Conservation (phyloP, 2,329 filamentous ascomycete genomes). For the Penicillium palitans region DNA sequence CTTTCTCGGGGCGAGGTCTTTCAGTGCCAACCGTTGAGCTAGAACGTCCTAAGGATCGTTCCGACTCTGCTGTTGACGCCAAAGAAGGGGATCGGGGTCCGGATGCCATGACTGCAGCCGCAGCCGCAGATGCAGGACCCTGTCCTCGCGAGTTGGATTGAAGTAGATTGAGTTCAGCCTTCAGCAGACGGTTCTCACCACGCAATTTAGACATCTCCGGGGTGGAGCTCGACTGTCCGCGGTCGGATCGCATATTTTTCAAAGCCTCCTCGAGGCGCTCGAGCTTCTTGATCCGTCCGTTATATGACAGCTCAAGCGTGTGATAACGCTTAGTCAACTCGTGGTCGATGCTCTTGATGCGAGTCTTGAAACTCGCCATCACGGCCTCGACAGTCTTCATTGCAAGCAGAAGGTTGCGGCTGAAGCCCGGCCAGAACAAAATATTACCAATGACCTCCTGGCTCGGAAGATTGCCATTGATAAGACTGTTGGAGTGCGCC, state of each 20-base stretch:
- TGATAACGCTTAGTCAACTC: conserved; percentile 92
- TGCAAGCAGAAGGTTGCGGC: conserved; percentile 81
- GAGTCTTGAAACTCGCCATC: conserved; percentile 72
- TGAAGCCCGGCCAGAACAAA: conserved; percentile 74
- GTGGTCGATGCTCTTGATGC: conserved; percentile 82
- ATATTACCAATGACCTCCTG: conserved; percentile 83
- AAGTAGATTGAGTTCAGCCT: conserved; percentile 67
- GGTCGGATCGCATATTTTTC: conserved; percentile 55
- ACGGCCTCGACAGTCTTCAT: conserved; percentile 84
- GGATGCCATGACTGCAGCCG: conserved; percentile 35
- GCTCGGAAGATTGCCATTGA: conserved; percentile 82
- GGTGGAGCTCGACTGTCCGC: conserved; percentile 35
- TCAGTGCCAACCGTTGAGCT: conserved; percentile 53
- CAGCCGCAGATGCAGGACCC: conserved; percentile 47
- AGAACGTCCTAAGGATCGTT: conserved; percentile 55
- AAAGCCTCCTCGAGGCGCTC: conserved; percentile 82
- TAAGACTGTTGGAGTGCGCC: conserved; percentile 83
- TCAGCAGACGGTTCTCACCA: conserved; percentile 60
- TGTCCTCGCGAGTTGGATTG: conserved; percentile 62
- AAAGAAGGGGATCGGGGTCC: conserved; percentile 23
- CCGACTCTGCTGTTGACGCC: conserved; percentile 29
- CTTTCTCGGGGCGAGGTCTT: conserved; percentile 29
- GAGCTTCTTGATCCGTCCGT: conserved; percentile 77
- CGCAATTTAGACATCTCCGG: conserved; percentile 61
- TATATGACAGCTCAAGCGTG: conserved; percentile 75